Conservation (phyloP, 2,329 filamentous ascomycete species). For the Nectriaceae sp. region DNA sequence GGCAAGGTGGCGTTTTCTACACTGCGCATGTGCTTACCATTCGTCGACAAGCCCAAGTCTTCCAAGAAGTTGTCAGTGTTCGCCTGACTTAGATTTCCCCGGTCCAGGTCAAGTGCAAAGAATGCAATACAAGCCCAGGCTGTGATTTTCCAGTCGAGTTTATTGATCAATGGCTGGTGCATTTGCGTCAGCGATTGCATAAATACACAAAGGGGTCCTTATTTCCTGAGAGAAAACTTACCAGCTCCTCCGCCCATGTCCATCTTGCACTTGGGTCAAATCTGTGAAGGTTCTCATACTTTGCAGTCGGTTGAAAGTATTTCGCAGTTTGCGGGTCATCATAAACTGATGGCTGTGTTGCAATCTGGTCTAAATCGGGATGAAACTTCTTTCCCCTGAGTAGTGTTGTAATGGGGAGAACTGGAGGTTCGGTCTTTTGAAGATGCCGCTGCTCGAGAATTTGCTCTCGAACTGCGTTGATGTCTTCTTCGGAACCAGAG, state of each 20-base stretch:
- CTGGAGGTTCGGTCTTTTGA: conserved; percentile 15
- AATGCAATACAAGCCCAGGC: conserved; percentile 46
- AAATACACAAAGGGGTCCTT: too few relatives aligned
- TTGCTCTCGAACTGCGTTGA: conserved; percentile 4
- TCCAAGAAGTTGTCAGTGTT: conserved; percentile 55
- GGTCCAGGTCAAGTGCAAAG: conserved; percentile 49
- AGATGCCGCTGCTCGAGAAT: conserved; percentile 15
- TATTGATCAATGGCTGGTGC: conserved; percentile 33
- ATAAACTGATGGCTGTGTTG: too few relatives aligned
- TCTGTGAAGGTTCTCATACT: conserved; percentile 45
- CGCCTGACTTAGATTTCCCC: conserved; percentile 50
- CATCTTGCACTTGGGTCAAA: conserved; percentile 47
- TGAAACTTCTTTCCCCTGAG: conserved; percentile 9
- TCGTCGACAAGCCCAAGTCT: conserved; percentile 52
- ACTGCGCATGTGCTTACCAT: too few relatives aligned
- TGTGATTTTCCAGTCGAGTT: conserved; percentile 45
- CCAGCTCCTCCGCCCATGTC: conserved; percentile 57
- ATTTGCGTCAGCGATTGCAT: too few relatives aligned
- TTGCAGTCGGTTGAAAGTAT: conserved; percentile 29
- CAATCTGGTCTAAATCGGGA: too few relatives aligned
- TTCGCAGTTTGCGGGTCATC: too few relatives aligned
- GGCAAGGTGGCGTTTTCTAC: too few relatives aligned
- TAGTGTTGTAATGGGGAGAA: conserved; percentile 12
- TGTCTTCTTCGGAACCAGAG: conserved; percentile 5
- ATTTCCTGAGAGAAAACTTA: neutral